Evolutionary conservation across 495 filamentous ascomycete species (phyloP), one percentile per base, ranked within the genome.

Genomic region (Trichocladium antarcticum): DNA sequence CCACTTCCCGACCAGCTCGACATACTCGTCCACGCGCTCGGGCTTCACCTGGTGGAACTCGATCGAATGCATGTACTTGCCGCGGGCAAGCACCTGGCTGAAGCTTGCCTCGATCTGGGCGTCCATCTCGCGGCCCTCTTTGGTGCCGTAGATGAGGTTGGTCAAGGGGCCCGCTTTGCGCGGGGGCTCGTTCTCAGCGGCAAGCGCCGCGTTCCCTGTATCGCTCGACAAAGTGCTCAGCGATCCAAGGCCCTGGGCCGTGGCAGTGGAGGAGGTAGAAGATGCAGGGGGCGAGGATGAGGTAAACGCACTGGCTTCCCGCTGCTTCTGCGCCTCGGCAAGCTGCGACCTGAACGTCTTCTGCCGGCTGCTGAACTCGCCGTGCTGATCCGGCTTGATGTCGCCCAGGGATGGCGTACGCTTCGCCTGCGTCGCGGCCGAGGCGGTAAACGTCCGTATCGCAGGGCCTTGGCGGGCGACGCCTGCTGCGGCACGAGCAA

Each of bases 11-110:
- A 96, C 87, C 44, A 97, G 71, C 27, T 89, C 77, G 21, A 90
- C 81, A 64, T 98, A 98, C 61, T 96, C 92, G 49, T 94, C 89
- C 17, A 96, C 89, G 67, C 84, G 86, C 57, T 95, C 88, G 53
- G 92, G 89, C 70, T 90, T 89, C 48, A 97, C 93, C 39, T 92
- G 81, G 71, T 98, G 93, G 66, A 96, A 87, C 29, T 95, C 90
- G 64, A 98, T 95, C 42, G 86, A 89, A 62, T 98, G 92, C 47
- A 98, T 90, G 63, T 98, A 98, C 70, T 98, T 98, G 46, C 92
- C 92, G 53, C 92, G 79, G 10, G 93, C 93, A 27, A 98, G 73
- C 24, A 96, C 86, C 66, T 95, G 86, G 24, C 82, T 87, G 70
- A 96, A 98, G 57, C 84, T 89, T 40, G 87, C 80, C 73, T 97